phyloP scores from a whole-genome alignment of 805 yeast genomes.

The Phaffomyces opuntiae region DNA sequence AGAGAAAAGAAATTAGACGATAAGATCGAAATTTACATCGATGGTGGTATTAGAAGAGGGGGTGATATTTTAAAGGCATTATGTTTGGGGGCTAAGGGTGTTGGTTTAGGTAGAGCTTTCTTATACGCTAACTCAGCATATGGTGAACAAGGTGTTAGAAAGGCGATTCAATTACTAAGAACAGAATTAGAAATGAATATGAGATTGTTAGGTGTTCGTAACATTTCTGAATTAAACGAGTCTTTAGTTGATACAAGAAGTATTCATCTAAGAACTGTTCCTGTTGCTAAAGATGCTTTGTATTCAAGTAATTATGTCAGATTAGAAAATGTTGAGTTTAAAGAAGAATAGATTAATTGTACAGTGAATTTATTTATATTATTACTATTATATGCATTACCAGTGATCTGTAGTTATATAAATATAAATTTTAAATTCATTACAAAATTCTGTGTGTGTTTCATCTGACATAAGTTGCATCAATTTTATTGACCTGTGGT shows the following conservation, averaged over 20 bases:
- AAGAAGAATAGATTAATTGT: conserved; percentile 11
- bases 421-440: too few relatives aligned
- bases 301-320: conserved; percentile 50
- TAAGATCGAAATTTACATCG: conserved; percentile 50
- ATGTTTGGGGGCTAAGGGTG: conserved; percentile 65
- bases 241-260: conserved; percentile 52
- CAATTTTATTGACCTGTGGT: conserved; percentile 72
- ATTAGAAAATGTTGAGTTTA: conserved; percentile 46
- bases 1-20: conserved; percentile 39
- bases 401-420: too few relatives aligned
- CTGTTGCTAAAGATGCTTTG: conserved; percentile 49
- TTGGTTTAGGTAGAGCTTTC: conserved; percentile 64
- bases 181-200: conserved; percentile 71
- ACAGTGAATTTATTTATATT: too few relatives aligned
- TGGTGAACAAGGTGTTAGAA: conserved; percentile 59
- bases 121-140: conserved; percentile 56
- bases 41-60: conserved; percentile 67
- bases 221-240: conserved; percentile 51
- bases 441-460: too few relatives aligned
- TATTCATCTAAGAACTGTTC: conserved; percentile 32
- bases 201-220: conserved; percentile 71
- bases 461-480: conserved; percentile 66
- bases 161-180: conserved; percentile 52
- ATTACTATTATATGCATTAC: background rate
- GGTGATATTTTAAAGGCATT: conserved; percentile 60